Evolutionary conservation across 2,329 filamentous ascomycete species (phyloP).

Genomic region (Pseudocercospora ulei): DNA sequence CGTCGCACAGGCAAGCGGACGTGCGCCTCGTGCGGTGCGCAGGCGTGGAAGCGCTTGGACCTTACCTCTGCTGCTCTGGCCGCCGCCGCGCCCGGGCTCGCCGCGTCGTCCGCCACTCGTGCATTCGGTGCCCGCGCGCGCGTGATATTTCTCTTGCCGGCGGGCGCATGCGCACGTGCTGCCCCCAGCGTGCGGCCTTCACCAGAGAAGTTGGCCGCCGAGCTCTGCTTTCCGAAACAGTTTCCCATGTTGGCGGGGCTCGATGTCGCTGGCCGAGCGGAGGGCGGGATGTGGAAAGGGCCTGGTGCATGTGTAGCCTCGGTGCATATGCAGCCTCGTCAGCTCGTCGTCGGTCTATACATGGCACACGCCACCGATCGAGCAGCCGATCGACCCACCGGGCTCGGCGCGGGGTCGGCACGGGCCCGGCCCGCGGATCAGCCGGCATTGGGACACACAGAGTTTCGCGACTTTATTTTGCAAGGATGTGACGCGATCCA

Average conservation of each 20-base stretch:
- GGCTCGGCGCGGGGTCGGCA: no score
- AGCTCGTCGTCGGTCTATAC: no score
- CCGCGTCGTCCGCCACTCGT: slow-evolving; percentile 26
- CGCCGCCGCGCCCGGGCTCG: slow-evolving; percentile 60
- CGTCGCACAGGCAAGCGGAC: no score
- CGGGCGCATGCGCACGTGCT: slow-evolving; percentile 38
- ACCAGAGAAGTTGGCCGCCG: slow-evolving; percentile 57
- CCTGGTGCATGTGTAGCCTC: no score
- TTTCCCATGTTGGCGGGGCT: slow-evolving; percentile 59
- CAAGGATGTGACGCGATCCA: slow-evolving; percentile 9
- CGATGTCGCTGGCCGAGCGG: no score
- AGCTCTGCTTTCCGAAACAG: slow-evolving; percentile 61
- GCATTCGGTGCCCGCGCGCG: slow-evolving; percentile 37
- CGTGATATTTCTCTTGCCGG: slow-evolving; percentile 37
- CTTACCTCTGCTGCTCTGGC: slow-evolving; percentile 76
- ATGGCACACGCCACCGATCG: no score
- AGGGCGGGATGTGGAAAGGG: no score
- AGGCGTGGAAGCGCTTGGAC: slow-evolving; percentile 14
- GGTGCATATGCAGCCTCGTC: no score
- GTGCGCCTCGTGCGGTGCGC: no score
- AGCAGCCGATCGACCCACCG: no score
- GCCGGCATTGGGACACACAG: slow-evolving; percentile 1
- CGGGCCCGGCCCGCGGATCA: no score
- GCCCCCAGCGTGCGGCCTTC: slow-evolving; percentile 64
- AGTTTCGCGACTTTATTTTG: slow-evolving; percentile 3